Conservation (phyloP, 2,329 filamentous ascomycete genomes). For the Coniochaeta sp. region DNA sequence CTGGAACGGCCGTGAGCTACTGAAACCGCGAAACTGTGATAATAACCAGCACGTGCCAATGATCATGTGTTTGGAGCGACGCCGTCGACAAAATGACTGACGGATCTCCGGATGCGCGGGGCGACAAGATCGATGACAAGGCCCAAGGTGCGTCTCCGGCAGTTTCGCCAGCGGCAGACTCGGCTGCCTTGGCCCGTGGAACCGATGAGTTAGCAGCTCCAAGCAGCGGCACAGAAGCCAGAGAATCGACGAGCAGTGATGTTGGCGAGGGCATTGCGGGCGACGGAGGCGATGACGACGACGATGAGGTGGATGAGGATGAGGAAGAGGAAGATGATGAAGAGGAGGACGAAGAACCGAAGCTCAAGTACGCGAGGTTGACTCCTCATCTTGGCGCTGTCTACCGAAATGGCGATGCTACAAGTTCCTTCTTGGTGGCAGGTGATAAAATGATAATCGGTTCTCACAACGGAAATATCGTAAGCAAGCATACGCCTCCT, state of each 20-base stretch:
- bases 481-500: slow-evolving; percentile 36
- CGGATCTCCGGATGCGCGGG: not conserved
- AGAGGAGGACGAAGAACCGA: slow-evolving; percentile 88
- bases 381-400: slow-evolving; percentile 73
- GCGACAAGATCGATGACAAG: slow-evolving; percentile 5
- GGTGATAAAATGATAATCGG: slow-evolving; percentile 98
- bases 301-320: slow-evolving; percentile 41
- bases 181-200: slow-evolving; percentile 2
- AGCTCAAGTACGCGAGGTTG: slow-evolving; percentile 84
- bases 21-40: not conserved
- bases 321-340: slow-evolving; percentile 67
- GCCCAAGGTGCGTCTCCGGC: not conserved
- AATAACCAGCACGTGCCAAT: not conserved
- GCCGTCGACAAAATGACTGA: not conserved
- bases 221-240: slow-evolving; percentile 13
- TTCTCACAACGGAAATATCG: slow-evolving; percentile 94
- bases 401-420: slow-evolving; percentile 93
- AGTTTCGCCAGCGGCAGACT: not conserved
- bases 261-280: slow-evolving; percentile 12
- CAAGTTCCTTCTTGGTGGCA: slow-evolving; percentile 80
- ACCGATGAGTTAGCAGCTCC: slow-evolving; percentile 1
- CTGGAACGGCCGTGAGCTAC: not conserved
- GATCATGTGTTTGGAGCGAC: slow-evolving; percentile 2
- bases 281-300: slow-evolving; percentile 34
- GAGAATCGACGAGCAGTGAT: not conserved